These are phyloP conservation scores for Ganoderma lingzhi DNA, from an alignment of 1,284 basidiomycete genomes.

Conservation along the genomic window DNA sequence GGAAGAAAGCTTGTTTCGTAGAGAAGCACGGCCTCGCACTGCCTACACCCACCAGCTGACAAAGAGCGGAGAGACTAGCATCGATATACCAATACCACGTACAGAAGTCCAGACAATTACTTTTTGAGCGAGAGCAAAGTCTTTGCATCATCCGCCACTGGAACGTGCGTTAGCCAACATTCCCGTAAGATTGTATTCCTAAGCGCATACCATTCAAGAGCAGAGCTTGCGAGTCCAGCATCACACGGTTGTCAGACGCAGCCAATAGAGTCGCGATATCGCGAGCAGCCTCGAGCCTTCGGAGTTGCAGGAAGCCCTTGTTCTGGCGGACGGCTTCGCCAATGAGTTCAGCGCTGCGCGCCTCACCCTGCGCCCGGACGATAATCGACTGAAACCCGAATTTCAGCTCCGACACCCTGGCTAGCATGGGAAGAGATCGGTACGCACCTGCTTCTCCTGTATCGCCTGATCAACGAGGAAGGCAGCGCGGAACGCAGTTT, in stretches of 20 bases:
- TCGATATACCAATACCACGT: constrained; percentile 18
- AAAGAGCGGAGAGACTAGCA: constrained; percentile 13
- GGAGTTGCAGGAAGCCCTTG: constrained; percentile 96
- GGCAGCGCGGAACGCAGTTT: constrained; percentile 97
- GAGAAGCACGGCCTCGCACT: background rate
- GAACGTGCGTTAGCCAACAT: constrained; percentile 20
- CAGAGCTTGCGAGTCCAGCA: constrained; percentile 94
- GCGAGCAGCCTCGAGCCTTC: constrained; percentile 94
- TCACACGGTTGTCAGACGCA: constrained; percentile 90
- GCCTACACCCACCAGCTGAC: background rate
- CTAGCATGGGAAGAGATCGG: constrained; percentile 1
- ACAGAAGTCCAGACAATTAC: constrained; percentile 33
- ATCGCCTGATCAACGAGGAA: constrained; percentile 99
- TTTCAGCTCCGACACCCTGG: constrained; percentile 30
- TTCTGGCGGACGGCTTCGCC: constrained; percentile 96
- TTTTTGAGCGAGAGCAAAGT: constrained; percentile 57
- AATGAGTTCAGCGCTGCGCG: constrained; percentile 93
- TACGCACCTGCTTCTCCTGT: constrained; percentile 91
- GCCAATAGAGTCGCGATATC: constrained; percentile 90
- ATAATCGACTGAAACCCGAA: constrained; percentile 83
- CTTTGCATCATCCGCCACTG: constrained; percentile 59
- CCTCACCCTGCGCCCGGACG: constrained; percentile 98
- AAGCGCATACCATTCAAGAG: constrained; percentile 86
- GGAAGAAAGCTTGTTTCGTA: constrained; percentile 1
- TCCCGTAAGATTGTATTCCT: background rate